Conservation (phyloP, 148 eudicot genomes). For the Silene latifolia region DNA sequence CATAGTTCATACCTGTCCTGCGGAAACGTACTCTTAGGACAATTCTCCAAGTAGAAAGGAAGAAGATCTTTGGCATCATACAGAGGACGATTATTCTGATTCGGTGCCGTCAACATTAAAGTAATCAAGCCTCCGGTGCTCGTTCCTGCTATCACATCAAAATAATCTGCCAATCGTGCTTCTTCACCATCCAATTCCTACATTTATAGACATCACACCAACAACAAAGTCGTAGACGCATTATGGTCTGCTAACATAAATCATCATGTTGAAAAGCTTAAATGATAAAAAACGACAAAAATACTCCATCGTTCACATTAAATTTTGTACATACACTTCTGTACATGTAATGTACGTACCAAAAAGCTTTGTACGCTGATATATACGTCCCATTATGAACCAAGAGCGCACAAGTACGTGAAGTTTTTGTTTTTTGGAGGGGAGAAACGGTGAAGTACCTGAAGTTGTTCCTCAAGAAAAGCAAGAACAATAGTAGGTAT, state of each 20-base stretch:
- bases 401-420: too few species aligned
- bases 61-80: constrained; percentile 29
- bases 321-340: too few species aligned
- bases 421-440: too few species aligned
- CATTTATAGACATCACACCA: background rate
- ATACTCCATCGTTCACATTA: too few species aligned
- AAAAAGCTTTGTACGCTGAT: too few species aligned
- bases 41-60: constrained; percentile 23
- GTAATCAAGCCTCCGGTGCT: constrained; percentile 38
- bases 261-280: too few species aligned
- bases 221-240: too few species aligned
- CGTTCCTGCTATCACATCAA: constrained; percentile 39
- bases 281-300: too few species aligned
- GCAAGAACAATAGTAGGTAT: constrained; percentile 55
- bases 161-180: constrained; percentile 40
- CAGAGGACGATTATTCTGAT: constrained; percentile 30
- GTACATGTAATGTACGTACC: too few species aligned
- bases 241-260: too few species aligned
- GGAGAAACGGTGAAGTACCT: constrained; percentile 26
- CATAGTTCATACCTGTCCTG: constrained; percentile 19
- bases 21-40: constrained; percentile 35
- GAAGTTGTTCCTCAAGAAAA: constrained; percentile 53
- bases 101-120: constrained; percentile 35
- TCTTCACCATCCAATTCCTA: constrained; percentile 35
- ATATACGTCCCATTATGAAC: too few species aligned